phyloP scores from a whole-genome alignment of 2,329 filamentous ascomycete species.

The Aureobasidium zeae region DNA sequence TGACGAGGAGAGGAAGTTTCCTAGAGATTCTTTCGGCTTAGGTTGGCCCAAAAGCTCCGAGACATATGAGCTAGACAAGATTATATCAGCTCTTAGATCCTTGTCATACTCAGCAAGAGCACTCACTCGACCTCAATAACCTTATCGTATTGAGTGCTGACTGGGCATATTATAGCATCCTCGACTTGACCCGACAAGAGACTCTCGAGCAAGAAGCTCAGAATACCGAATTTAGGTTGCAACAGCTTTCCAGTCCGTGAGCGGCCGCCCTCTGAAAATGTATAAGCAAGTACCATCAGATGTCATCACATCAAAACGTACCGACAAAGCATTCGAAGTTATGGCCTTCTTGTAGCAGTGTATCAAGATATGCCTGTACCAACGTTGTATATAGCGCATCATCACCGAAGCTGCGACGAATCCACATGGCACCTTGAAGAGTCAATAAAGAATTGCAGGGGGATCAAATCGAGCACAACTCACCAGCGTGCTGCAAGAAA shows the following conservation, averaged over 20 bases:
- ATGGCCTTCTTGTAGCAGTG: slow-evolving; percentile 76
- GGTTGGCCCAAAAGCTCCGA: slow-evolving; percentile 87
- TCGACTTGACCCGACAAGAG: slow-evolving; percentile 78
- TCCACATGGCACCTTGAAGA: slow-evolving; percentile 73
- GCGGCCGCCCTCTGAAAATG: slow-evolving; percentile 62
- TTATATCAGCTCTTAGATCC: too few species aligned
- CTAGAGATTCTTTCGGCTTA: slow-evolving; percentile 89
- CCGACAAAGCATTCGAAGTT: slow-evolving; percentile 92
- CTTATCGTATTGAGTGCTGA: slow-evolving; percentile 97
- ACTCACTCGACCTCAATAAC: slow-evolving; percentile 82
- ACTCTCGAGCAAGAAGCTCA: slow-evolving; percentile 85
- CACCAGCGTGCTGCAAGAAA: slow-evolving; percentile 85
- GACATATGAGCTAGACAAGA: slow-evolving; percentile 60
- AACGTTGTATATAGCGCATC: slow-evolving; percentile 83
- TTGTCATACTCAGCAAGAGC: neutral
- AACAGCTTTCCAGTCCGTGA: slow-evolving; percentile 90
- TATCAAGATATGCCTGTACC: slow-evolving; percentile 96
- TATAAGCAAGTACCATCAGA: neutral
- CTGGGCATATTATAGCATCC: slow-evolving; percentile 87
- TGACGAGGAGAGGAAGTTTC: slow-evolving; percentile 79
- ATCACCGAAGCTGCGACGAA: slow-evolving; percentile 82
- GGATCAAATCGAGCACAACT: slow-evolving; percentile 16
- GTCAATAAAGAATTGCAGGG: neutral
- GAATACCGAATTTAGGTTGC: slow-evolving; percentile 88
- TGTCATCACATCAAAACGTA: neutral